Evolutionary conservation across 345 rosid genomes (phyloP).

Genomic region (Acer yangbiense): DNA sequence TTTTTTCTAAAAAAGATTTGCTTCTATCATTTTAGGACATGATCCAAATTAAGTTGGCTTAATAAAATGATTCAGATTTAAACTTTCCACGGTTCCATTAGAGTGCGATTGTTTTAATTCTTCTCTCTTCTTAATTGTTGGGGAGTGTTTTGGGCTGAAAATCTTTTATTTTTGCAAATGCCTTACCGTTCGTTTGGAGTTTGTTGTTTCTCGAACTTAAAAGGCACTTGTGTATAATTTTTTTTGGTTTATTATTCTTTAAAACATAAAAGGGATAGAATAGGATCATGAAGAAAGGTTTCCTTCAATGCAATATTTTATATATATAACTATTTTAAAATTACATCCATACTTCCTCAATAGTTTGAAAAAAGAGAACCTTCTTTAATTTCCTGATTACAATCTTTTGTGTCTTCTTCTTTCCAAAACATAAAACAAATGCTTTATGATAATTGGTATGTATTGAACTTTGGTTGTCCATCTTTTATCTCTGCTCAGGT

Average conservation of each 20-base stretch:
- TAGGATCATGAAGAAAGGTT: neutral
- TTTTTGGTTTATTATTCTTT: neutral
- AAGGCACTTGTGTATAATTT: neutral
- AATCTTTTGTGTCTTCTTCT: neutral
- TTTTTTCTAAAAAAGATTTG: neutral
- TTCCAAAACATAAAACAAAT: neutral
- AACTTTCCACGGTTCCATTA: neutral
- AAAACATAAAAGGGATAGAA: neutral
- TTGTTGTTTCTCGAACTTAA: neutral
- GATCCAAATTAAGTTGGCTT: neutral
- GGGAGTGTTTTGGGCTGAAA: constrained; percentile 1
- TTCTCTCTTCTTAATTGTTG: neutral
- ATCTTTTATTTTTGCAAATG: neutral
- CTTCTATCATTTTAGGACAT: neutral
- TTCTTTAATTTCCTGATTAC: neutral
- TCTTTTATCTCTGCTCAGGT: neutral
- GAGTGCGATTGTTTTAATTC: neutral
- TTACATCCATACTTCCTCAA: neutral
- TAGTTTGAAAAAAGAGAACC: neutral
- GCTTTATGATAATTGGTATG: neutral
- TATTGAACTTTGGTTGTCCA: neutral
- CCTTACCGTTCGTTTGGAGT: neutral
- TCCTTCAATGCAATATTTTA: neutral
- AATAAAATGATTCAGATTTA: neutral
- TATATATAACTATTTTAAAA: neutral